phyloP scores from a whole-genome alignment of 2,329 filamentous ascomycete genomes.

The Phialocephala subalpina region DNA sequence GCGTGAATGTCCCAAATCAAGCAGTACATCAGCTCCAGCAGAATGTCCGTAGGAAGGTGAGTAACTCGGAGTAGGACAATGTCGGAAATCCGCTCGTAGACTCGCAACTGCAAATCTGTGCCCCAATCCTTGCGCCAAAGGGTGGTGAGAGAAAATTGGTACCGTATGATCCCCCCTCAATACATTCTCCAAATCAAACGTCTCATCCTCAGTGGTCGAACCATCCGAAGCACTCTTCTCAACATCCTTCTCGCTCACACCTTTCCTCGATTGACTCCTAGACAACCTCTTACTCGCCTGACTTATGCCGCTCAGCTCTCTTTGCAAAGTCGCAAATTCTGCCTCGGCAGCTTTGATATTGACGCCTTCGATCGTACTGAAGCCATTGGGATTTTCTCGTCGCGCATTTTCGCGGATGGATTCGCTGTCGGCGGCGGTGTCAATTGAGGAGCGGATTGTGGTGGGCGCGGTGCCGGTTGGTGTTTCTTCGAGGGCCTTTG shows the following conservation, averaged over 20 bases:
- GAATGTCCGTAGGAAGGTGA: background rate
- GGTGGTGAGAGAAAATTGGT: background rate
- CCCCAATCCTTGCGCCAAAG: background rate
- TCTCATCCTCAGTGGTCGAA: slow-evolving; percentile 55
- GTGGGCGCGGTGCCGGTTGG: slow-evolving; percentile 20
- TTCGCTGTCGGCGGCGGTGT: slow-evolving; percentile 52
- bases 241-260: slow-evolving; percentile 54
- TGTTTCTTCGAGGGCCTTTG: slow-evolving; percentile 27
- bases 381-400: slow-evolving; percentile 56
- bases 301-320: slow-evolving; percentile 65
- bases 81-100: background rate
- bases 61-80: background rate
- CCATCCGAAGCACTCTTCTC: slow-evolving; percentile 59
- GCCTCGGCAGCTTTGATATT: slow-evolving; percentile 69
- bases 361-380: slow-evolving; percentile 55
- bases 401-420: slow-evolving; percentile 35
- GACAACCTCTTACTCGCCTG: slow-evolving; percentile 60
- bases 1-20: background rate
- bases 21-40: too few species aligned
- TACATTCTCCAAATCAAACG: slow-evolving; percentile 79
- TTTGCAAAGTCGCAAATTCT: slow-evolving; percentile 74
- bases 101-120: background rate
- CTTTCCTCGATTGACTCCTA: slow-evolving; percentile 52
- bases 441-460: slow-evolving; percentile 29
- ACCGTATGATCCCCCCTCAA: slow-evolving; percentile 72